Conservation (phyloP, 371 early-diverging fungal genomes). For the Blakeslea trispora region DNA sequence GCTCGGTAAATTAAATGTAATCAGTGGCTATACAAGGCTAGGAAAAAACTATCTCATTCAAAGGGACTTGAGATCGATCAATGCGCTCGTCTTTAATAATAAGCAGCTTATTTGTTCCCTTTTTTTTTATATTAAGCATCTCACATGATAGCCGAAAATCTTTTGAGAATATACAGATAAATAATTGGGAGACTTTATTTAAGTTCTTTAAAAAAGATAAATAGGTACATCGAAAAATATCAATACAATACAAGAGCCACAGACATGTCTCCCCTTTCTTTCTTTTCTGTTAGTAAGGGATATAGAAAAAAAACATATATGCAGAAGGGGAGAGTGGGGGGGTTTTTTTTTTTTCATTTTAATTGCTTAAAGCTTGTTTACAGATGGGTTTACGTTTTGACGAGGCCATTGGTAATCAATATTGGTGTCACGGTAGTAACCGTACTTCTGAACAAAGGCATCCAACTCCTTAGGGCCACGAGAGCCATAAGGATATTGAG, state of each 20-base stretch:
- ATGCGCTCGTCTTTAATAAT: too few relatives aligned
- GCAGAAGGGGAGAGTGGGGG: slow-evolving; percentile 3
- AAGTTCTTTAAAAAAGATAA: not conserved
- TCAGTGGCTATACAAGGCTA: too few relatives aligned
- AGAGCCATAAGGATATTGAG: slow-evolving; percentile 83
- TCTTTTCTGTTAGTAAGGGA: not conserved
- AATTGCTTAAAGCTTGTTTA: slow-evolving; percentile 24
- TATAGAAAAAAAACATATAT: not conserved
- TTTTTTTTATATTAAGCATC: too few relatives aligned
- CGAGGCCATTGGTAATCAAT: slow-evolving; percentile 26
- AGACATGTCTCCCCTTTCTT: not conserved
- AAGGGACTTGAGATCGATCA: too few relatives aligned
- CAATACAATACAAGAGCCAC: not conserved
- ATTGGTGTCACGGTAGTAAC: slow-evolving; percentile 39
- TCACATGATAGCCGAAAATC: too few relatives aligned
- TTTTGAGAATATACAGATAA: too few relatives aligned
- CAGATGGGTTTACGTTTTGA: slow-evolving; percentile 27
- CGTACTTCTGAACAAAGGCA: slow-evolving; percentile 73
- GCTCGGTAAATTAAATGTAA: too few relatives aligned
- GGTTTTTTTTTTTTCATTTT: not conserved
- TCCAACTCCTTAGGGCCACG: slow-evolving; percentile 84
- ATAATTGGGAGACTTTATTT: not conserved
- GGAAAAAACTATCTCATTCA: too few relatives aligned
- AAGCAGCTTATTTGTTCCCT: too few relatives aligned
- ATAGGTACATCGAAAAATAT: not conserved